Conservation (phyloP, 2,329 filamentous ascomycete genomes). For the Colletotrichum magnum region DNA sequence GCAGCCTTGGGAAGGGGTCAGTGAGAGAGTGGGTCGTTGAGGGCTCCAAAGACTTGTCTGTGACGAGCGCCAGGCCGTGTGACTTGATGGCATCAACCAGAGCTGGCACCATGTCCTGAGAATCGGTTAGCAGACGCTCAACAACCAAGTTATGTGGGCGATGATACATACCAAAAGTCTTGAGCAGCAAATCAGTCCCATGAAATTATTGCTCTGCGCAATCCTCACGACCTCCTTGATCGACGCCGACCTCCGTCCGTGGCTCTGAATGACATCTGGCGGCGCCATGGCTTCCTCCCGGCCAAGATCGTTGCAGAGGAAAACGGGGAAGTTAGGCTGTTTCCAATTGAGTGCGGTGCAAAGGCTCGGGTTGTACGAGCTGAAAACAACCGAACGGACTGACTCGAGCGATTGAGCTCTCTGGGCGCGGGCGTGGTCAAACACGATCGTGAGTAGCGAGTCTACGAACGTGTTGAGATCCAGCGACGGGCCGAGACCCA, state of each 20-base stretch:
- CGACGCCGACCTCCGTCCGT: constrained; percentile 82
- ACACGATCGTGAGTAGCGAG: constrained; percentile 85
- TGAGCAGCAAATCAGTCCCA: constrained; percentile 94
- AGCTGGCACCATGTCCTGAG: constrained; percentile 90
- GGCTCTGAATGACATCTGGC: constrained; percentile 60
- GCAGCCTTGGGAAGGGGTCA: constrained; percentile 72
- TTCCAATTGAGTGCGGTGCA: constrained; percentile 99
- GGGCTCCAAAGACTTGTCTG: constrained; percentile 81
- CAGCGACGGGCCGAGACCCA: constrained; percentile 79
- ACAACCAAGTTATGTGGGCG: background rate
- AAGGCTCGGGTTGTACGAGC: constrained; percentile 89
- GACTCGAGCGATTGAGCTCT: constrained; percentile 77
- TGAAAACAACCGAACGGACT: constrained; percentile 91
- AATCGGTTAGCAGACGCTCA: constrained; percentile 39
- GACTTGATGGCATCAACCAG: constrained; percentile 95
- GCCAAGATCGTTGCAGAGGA: constrained; percentile 94
- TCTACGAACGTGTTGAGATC: constrained; percentile 93
- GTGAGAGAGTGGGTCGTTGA: constrained; percentile 56
- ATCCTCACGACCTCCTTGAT: constrained; percentile 96
- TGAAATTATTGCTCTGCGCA: constrained; percentile 96
- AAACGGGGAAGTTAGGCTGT: constrained; percentile 97
- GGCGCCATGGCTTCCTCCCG: constrained; percentile 64
- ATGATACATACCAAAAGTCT: constrained; percentile 79
- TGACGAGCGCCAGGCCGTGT: constrained; percentile 90
- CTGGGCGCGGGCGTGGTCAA: constrained; percentile 86